Evolutionary conservation across 306 rosid genomes (phyloP), one percentile per base, ranked within the genome.

Genomic region (Prunus mume): DNA sequence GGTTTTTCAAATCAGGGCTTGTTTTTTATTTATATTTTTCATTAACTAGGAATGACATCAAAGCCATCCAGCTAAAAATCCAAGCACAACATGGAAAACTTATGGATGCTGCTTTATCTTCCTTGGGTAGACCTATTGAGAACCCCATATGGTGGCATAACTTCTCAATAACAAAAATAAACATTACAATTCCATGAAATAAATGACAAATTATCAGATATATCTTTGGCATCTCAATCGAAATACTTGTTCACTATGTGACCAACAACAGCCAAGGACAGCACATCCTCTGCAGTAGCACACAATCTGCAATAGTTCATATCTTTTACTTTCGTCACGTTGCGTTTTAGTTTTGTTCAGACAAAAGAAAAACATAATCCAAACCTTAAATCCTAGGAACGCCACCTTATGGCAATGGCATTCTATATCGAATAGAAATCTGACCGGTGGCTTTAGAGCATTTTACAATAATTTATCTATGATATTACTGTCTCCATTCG

Each of bases 321-420:
- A 34, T 69, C 22, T 38, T 76, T 38, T 43, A 19, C 27, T 22
- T 72, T 57, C 67, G 22, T 72, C 43, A 30, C 22, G 52, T 57
- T 47, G 17, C 15, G 56, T 62, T 71, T 60, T 24, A 19, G 17
- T 12, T 34, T 22, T 45, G 19, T 46, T 56, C 22, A 6, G 15
- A 14, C 46, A 56, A 27, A 45, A 34, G 24, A 38, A 45, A 72
- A 57, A 20, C 19, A 24, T 51, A 56, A 12, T 55, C 12, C 25
- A 19, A 80, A 74, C 75, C 75, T 68, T 60, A 49, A 45, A 68
- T 12, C 64, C 30, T 56, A 73, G 24, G 45, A 27, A 63, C 70
- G 73, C 74, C 72, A 70, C 25, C 55, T 47, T 32, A 66, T 47
- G 62, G 57, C 46, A 12, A 47, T 41, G 55, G 50, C 64, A 52